Evolutionary conservation across 2,329 filamentous ascomycete genomes (phyloP).

Genomic region (Colletotrichum melonis): DNA sequence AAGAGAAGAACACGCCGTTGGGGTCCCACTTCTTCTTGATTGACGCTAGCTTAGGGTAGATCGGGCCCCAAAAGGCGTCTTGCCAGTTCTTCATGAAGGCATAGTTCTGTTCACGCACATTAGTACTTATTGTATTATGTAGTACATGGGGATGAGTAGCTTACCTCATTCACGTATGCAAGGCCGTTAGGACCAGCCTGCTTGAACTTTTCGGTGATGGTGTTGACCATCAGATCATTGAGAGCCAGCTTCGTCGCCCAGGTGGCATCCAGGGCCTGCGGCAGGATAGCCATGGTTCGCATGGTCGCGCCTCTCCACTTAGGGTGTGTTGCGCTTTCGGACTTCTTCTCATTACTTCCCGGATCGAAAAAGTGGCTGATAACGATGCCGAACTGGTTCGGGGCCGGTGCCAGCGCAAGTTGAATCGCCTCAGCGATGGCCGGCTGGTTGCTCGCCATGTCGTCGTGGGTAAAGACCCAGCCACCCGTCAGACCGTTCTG

Average conservation of each 20-base stretch:
- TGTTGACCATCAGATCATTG: slow-evolving; percentile 36
- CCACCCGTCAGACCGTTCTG: slow-evolving; percentile 37
- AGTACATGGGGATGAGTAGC: not conserved
- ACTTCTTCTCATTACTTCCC: not conserved
- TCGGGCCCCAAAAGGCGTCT: slow-evolving; percentile 32
- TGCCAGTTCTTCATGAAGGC: slow-evolving; percentile 36
- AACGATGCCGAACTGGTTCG: slow-evolving; percentile 21
- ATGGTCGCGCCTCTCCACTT: slow-evolving; percentile 31
- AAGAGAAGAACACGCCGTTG: slow-evolving; percentile 53
- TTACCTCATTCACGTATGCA: slow-evolving; percentile 34
- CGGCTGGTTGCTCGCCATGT: slow-evolving; percentile 22
- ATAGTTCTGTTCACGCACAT: slow-evolving; percentile 20
- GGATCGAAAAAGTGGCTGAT: slow-evolving; percentile 35
- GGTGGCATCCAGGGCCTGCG: slow-evolving; percentile 27
- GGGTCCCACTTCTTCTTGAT: slow-evolving; percentile 65
- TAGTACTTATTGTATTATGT: not conserved
- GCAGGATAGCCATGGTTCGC: slow-evolving; percentile 32
- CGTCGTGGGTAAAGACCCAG: slow-evolving; percentile 35
- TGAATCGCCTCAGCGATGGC: slow-evolving; percentile 25
- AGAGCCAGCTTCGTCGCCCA: slow-evolving; percentile 29
- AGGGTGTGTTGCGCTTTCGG: slow-evolving; percentile 33
- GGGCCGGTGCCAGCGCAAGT: slow-evolving; percentile 4
- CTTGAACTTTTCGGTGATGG: slow-evolving; percentile 33
- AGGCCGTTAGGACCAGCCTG: slow-evolving; percentile 25
- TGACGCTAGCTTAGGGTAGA: slow-evolving; percentile 43